Evolutionary conservation across 192 early-diverging fungal genomes (phyloP).

Genomic region (Linnemannia elongata): DNA sequence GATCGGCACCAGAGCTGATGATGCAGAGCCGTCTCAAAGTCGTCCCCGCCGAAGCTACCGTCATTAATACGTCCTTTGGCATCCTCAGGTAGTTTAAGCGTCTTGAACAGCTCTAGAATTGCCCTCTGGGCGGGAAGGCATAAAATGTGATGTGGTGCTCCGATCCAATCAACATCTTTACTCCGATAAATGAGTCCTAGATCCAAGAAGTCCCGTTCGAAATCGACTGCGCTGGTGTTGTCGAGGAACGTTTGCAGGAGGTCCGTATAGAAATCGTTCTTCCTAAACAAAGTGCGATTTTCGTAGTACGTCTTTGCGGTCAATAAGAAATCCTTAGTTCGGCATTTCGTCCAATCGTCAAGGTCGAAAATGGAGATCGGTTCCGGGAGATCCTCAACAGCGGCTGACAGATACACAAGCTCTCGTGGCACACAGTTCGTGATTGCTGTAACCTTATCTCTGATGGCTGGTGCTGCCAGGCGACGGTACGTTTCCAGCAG

Average conservation of each 20-base stretch:
- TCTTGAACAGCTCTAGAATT: constrained; percentile 47
- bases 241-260: constrained; percentile 40
- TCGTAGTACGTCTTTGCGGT: constrained; percentile 25
- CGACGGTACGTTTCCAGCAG: constrained; percentile 19
- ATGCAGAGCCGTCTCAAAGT: constrained; percentile 40
- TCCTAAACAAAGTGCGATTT: neutral
- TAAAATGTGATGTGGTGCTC: constrained; percentile 20
- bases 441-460: constrained; percentile 16
- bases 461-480: constrained; percentile 14
- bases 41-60: constrained; percentile 19
- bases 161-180: neutral
- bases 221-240: constrained; percentile 21
- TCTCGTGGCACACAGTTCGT: constrained; percentile 53
- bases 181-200: constrained; percentile 43
- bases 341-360: constrained; percentile 11
- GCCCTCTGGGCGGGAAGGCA: constrained; percentile 16
- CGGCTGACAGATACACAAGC: constrained; percentile 21
- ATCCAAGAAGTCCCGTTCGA: constrained; percentile 51
- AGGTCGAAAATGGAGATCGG: constrained; percentile 9
- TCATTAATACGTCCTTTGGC: constrained; percentile 18
- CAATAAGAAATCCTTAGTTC: neutral
- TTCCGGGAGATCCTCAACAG: constrained; percentile 11
- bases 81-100: constrained; percentile 21
- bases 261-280: constrained; percentile 17
- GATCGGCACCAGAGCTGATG: constrained; percentile 33